These are phyloP conservation scores for Rhizopogon sp. DNA, from an alignment of 768 basidiomycete genomes.

Conservation along the genomic window DNA sequence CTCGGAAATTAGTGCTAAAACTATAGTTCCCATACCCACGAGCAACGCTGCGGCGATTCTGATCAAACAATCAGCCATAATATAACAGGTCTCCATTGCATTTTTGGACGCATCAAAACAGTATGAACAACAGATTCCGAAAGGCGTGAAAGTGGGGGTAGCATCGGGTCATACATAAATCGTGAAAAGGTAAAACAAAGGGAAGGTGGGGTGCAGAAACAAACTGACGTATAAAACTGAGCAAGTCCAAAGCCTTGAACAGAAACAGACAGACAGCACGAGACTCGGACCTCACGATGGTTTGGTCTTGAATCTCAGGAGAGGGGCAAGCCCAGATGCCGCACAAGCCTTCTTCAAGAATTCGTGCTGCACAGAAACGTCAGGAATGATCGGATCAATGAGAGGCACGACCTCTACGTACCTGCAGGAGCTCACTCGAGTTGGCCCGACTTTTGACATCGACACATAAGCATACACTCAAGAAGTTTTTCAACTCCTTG, in stretches of 20 bases:
- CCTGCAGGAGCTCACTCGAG: constrained; percentile 79
- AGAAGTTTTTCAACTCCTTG: constrained; percentile 89
- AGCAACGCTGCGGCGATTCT: neutral
- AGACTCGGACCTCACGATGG: constrained; percentile 22
- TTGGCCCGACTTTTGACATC: constrained; percentile 93
- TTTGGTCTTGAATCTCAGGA: constrained; percentile 77
- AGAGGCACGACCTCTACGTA: constrained; percentile 32
- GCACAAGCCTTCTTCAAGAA: constrained; percentile 90
- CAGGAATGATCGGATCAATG: constrained; percentile 2
- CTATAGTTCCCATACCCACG: neutral
- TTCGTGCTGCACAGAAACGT: constrained; percentile 62
- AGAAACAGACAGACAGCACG: neutral
- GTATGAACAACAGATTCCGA: constrained; percentile 9
- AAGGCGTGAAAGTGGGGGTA: constrained; percentile 1
- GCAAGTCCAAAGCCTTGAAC: neutral
- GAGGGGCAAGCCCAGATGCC: constrained; percentile 74
- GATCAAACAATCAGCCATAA: neutral
- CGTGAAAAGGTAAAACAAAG: constrained; percentile 6
- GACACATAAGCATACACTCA: constrained; percentile 97
- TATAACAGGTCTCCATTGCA: constrained; percentile 18
- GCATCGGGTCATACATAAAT: constrained; percentile 13
- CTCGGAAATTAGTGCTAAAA: too few species aligned
- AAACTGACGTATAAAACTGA: neutral
- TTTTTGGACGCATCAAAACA: constrained; percentile 8
- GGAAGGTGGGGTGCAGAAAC: neutral